phyloP scores from a whole-genome alignment of 306 rosid species.

The Begonia masoniana region DNA sequence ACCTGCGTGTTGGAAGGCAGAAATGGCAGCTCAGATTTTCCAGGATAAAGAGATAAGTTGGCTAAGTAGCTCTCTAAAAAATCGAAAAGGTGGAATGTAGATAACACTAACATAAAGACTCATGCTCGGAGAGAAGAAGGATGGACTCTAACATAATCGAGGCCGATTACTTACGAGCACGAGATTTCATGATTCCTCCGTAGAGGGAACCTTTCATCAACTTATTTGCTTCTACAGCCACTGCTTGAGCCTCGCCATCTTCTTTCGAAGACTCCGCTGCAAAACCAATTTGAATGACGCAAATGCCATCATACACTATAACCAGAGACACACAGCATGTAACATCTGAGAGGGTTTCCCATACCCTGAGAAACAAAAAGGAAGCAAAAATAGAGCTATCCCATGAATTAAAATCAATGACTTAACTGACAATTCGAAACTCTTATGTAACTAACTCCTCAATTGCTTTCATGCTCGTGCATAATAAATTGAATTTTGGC shows the following conservation, averaged over 20 bases:
- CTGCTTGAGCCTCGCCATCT: constrained; percentile 34
- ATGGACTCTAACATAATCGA: constrained; percentile 2
- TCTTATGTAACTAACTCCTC: too few species aligned
- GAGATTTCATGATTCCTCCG: constrained; percentile 57
- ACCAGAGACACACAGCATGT: constrained; percentile 73
- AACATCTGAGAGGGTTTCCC: constrained; percentile 57
- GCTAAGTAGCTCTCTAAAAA: constrained; percentile 78
- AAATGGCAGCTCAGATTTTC: constrained; percentile 89
- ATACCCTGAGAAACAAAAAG: constrained; percentile 44
- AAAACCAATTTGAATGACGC: constrained; percentile 61
- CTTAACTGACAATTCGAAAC: too few species aligned
- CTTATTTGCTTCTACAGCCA: constrained; percentile 46
- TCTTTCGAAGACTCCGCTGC: constrained; percentile 16
- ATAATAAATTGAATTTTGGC: background rate
- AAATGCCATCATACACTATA: constrained; percentile 50
- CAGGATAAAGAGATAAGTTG: constrained; percentile 86
- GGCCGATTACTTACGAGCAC: constrained; percentile 56
- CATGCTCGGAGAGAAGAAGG: too few species aligned
- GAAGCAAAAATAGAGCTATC: constrained; percentile 14
- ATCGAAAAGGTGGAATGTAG: too few species aligned
- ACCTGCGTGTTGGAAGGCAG: constrained; percentile 94
- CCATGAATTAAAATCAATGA: constrained; percentile 1
- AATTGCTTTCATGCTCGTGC: too few species aligned
- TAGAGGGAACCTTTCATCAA: constrained; percentile 66
- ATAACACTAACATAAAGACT: too few species aligned